A percentile compares a stretch with the other conserved stretches of the same genome.
Evolutionary conservation across 805 yeast genomes (phyloP).

Genomic region (Myxozyma geophila): DNA sequence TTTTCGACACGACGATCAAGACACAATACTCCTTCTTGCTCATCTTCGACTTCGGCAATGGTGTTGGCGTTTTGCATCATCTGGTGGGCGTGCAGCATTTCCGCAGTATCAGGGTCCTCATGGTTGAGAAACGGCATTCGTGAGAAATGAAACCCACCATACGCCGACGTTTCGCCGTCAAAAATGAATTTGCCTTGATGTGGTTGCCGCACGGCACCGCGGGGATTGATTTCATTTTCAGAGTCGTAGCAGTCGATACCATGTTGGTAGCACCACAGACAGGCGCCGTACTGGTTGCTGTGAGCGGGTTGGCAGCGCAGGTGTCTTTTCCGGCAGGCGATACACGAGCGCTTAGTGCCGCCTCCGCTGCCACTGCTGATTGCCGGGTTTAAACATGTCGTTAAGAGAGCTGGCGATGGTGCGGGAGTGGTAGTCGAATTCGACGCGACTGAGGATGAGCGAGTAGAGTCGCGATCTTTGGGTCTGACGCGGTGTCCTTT

Average conservation of each 20-base stretch:
- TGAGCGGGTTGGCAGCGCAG: constrained; percentile 19
- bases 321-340: constrained; percentile 27
- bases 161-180: constrained; percentile 27
- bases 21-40: constrained; percentile 15
- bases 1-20: constrained; percentile 21
- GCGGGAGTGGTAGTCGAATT: background rate
- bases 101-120: constrained; percentile 18
- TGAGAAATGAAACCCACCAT: constrained; percentile 27
- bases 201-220: constrained; percentile 1
- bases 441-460: constrained; percentile 4
- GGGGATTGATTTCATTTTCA: constrained; percentile 19
- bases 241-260: constrained; percentile 27
- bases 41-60: constrained; percentile 17
- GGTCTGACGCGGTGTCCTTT: background rate
- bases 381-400: background rate
- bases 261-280: constrained; percentile 28
- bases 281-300: constrained; percentile 17
- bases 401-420: background rate
- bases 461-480: background rate
- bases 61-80: constrained; percentile 20
- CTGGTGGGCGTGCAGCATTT: constrained; percentile 15
- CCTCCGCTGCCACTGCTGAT: background rate
- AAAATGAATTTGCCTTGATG: constrained; percentile 21
- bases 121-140: constrained; percentile 15
- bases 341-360: constrained; percentile 13